Evolutionary conservation across 2,329 filamentous ascomycete species (phyloP), one percentile per base, ranked within the genome.

Genomic region (Phialocephala subalpina): DNA sequence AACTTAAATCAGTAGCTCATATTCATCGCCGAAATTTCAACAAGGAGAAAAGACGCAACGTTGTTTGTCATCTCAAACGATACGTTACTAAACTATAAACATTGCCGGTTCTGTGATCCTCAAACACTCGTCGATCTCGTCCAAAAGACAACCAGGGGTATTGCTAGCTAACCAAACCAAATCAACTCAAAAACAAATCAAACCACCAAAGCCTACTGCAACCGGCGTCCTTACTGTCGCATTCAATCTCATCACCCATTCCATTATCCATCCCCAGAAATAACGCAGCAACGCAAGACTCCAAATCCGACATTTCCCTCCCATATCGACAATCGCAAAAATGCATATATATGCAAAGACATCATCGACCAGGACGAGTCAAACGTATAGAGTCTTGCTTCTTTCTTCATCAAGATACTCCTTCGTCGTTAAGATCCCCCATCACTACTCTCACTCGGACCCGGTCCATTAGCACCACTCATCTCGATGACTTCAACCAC

Each of bases 151-250:
- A 53, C 11, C 45, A 3, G 25, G 49, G 49, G 22, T 29, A 29
- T 53, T 53, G 27, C 49, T 33, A 29, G 25, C 1, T 53, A 29
- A 27, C 11, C 49, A 53, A 49, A 49, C 14, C 22, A 53, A 53
- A 29, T n/a, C 49, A 33, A 18, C 18, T 16, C 49, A 29, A 33
- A 53, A 3, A 22, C 29, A 53, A 53, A 20, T 22, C 22, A 52
- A 27, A 14, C 11, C 42, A 8, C n/a, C 27, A 36, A 53, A 22
- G 49, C 62, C 65, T 67, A 45, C 62, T 67, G 65, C 64, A 29
- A 64, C 62, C 65, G 65, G 58, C 62, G 57, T 61, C 22, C 1
- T 61, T 38, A 3, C 60, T 65, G 29, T 60, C 36, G 35, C 58
- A 22, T 33, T 25, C 58, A 60, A 53, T 52, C 29, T 60, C 40